Percentiles rank a stretch among this genome's conserved stretches.
Evolutionary conservation across 2,329 filamentous ascomycete species (phyloP).

Genomic region (Xenoacremonium recifei): DNA sequence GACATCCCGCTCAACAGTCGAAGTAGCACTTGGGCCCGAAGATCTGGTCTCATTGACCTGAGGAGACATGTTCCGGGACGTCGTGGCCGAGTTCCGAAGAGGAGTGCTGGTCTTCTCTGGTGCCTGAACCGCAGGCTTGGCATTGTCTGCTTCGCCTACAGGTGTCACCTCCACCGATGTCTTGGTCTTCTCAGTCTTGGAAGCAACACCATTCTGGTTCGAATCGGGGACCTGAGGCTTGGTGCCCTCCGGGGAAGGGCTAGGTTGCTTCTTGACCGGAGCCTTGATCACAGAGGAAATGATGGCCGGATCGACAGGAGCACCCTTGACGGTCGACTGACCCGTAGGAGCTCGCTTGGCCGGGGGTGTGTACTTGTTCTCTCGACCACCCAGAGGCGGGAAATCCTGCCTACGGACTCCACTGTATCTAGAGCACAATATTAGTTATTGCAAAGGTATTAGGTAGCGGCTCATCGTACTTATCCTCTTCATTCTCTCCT

Average conservation of each 20-base stretch:
- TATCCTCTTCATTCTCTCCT: slow-evolving; percentile 87
- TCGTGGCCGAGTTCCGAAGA: slow-evolving; percentile 34
- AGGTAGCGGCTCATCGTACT: slow-evolving; percentile 49
- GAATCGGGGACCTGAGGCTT: slow-evolving; percentile 23
- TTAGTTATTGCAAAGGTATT: slow-evolving; percentile 15
- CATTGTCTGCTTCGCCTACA: slow-evolving; percentile 14
- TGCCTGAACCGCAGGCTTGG: slow-evolving; percentile 32
- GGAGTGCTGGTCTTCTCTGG: slow-evolving; percentile 21
- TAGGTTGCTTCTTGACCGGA: slow-evolving; percentile 37
- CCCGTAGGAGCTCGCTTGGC: slow-evolving; percentile 77
- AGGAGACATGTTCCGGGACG: slow-evolving; percentile 41
- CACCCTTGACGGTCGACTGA: slow-evolving; percentile 71
- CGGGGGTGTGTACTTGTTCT: slow-evolving; percentile 85
- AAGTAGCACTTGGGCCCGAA: slow-evolving; percentile 55
- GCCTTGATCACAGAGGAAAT: slow-evolving; percentile 77
- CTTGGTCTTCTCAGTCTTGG: slow-evolving; percentile 28
- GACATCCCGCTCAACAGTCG: slow-evolving; percentile 62
- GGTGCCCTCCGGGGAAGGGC: slow-evolving; percentile 22
- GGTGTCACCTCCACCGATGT: slow-evolving; percentile 27
- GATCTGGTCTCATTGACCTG: slow-evolving; percentile 37
- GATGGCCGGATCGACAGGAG: slow-evolving; percentile 82
- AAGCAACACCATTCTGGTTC: slow-evolving; percentile 28
- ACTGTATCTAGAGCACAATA: slow-evolving; percentile 65
- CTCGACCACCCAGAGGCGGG: slow-evolving; percentile 58
- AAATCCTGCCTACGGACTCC: slow-evolving; percentile 80